phyloP scores from a whole-genome alignment of 139 green algal genomes.

The Astrephomene gubernaculifera region DNA sequence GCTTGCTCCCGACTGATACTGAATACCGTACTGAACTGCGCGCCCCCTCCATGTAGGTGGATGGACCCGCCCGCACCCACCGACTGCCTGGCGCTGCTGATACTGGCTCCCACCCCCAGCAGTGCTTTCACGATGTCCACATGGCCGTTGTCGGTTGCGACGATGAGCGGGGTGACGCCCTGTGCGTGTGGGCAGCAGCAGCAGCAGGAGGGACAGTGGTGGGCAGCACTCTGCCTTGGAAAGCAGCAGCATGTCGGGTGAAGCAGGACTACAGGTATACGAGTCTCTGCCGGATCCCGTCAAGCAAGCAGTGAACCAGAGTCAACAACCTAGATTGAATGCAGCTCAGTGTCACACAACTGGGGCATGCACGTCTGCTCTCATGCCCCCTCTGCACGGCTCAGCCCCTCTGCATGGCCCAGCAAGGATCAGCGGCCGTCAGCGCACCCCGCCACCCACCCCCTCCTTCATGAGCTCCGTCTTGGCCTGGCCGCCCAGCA shows the following conservation, averaged over 20 bases:
- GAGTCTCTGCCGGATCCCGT: background rate
- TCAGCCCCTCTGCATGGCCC: too few relatives aligned
- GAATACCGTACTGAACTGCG: background rate
- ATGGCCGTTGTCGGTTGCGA: background rate
- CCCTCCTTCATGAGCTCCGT: background rate
- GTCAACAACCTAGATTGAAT: background rate
- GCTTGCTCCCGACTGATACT: too few relatives aligned
- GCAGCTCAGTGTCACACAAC: too few relatives aligned
- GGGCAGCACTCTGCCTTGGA: background rate
- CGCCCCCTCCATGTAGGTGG: background rate
- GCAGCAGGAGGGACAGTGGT: background rate
- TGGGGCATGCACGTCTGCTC: too few relatives aligned
- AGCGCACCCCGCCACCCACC: too few relatives aligned
- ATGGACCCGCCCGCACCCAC: too few relatives aligned
- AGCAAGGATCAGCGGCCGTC: too few relatives aligned
- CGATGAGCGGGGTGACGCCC: slow-evolving; percentile 1
- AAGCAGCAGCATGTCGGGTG: background rate
- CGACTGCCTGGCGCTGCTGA: too few relatives aligned
- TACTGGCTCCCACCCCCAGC: slow-evolving; percentile 7
- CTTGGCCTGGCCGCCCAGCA: background rate
- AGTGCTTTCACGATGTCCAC: background rate
- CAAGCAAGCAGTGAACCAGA: background rate
- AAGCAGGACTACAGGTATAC: background rate
- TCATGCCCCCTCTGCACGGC: too few relatives aligned
- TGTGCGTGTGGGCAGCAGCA: background rate